Percentiles rank a stretch among this genome's conserved stretches.
phyloP scores from a whole-genome alignment of 2,329 filamentous ascomycete species.

The Calonectria crousiana region DNA sequence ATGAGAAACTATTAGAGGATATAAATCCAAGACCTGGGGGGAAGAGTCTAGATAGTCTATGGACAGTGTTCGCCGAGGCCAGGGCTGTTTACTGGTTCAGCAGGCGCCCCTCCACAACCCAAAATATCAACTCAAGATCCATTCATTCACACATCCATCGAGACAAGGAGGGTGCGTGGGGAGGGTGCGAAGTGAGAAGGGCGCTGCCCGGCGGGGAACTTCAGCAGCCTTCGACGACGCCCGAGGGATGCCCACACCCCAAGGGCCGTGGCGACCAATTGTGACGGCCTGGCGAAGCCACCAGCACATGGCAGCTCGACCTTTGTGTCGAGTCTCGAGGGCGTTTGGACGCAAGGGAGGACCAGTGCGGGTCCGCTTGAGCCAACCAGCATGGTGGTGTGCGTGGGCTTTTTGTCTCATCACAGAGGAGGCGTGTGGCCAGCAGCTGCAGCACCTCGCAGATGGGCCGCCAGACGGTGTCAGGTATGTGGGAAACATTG shows the following conservation, averaged over 20 bases:
- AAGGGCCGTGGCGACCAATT: conserved; percentile 45
- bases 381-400: conserved; percentile 1
- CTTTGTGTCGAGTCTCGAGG: conserved; percentile 51
- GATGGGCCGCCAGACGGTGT: conserved; percentile 37
- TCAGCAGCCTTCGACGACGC: conserved; percentile 41
- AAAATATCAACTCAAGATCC: conserved; percentile 48
- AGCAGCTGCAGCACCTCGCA: conserved; percentile 28
- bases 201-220: conserved; percentile 42
- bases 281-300: conserved; percentile 40
- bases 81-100: conserved; percentile 40
- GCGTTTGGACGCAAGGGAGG: conserved; percentile 53
- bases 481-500: conserved; percentile 59
- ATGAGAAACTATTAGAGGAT: conserved; percentile 49
- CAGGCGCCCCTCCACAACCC: conserved; percentile 45
- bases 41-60: conserved; percentile 46
- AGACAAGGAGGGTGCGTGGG: conserved; percentile 36
- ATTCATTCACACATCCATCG: conserved; percentile 47
- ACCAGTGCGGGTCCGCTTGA: conserved; percentile 43
- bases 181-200: conserved; percentile 40
- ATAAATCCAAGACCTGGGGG: conserved; percentile 55
- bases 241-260: conserved; percentile 43
- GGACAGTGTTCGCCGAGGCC: conserved; percentile 51
- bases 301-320: conserved; percentile 52
- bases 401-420: conserved; percentile 40
- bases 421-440: conserved; percentile 42